A percentile compares a stretch with the other conserved stretches of the same genome.
Evolutionary conservation across 441 rosid genomes (phyloP).

Genomic region (Eruca vesicaria): DNA sequence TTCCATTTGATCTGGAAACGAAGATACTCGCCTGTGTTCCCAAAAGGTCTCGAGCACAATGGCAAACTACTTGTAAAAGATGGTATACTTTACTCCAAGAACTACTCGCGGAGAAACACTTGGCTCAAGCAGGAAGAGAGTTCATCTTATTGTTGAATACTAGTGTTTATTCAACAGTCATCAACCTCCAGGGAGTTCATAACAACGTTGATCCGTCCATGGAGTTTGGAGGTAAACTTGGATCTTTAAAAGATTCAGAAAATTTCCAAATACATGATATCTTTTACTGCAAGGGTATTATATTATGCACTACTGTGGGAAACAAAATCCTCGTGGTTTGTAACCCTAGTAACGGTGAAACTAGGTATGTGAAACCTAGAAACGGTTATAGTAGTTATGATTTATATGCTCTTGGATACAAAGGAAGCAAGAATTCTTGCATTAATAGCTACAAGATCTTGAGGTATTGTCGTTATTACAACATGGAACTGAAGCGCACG

Average conservation of each 20-base stretch:
- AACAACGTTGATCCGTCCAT: background rate
- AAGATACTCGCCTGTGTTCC: slow-evolving; percentile 5
- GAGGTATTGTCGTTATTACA: background rate
- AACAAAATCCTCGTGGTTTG: background rate
- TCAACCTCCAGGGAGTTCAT: background rate
- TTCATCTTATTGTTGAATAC: background rate
- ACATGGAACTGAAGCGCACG: background rate
- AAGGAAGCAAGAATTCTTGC: background rate
- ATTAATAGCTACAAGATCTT: background rate
- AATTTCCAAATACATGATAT: background rate
- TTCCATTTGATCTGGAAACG: background rate
- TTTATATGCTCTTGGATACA: background rate
- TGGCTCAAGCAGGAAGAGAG: background rate
- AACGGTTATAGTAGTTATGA: background rate
- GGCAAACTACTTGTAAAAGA: background rate
- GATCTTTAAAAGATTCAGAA: background rate
- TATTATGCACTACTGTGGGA: background rate
- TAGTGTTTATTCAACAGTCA: background rate
- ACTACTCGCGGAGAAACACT: background rate
- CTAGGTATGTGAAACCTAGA: background rate
- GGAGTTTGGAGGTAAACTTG: background rate
- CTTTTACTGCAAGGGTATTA: background rate
- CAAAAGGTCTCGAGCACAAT: background rate
- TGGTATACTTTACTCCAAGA: background rate
- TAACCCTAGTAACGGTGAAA: background rate